Evolutionary conservation across 495 filamentous ascomycete genomes (phyloP), one percentile per base, ranked within the genome.

Genomic region (Diplogelasinospora grovesii): DNA sequence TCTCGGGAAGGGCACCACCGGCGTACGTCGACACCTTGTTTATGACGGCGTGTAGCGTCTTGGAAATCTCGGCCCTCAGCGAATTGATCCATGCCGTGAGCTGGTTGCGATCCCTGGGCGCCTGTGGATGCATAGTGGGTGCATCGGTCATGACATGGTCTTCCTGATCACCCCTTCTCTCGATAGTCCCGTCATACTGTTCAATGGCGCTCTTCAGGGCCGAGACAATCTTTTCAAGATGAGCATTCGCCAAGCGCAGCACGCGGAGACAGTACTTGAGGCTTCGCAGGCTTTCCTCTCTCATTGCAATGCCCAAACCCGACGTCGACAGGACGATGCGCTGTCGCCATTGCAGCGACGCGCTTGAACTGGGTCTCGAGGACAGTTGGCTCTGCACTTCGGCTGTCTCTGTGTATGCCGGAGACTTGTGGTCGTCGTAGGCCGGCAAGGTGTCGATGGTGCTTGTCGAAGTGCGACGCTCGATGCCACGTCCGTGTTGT

Each of bases 261-360:
- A 82, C 81, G 14, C 72, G 69, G 11, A 95, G 65, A 49, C 85
- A 92, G 49, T 81, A 86, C 50, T 81, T 82, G 19, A 97, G 66
- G 42, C 77, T 85, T 9, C 75, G 69, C 9, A 93, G 64, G 31
- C 83, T 89, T 51, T 87, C 82, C 15, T 93, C 85, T 51, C 80
- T 89, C 73, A 97, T 85, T 0, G 90, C 87, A 14, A 89, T 81
- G 22, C 86, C 82, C 2, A 96, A 68, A 0, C 86, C 87, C 0
- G 85, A 89, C 0, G 89, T 93, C 10, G 80, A 81, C 44, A 93
- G 80, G 15, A 93, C 78, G 10, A 97, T 66, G 24, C 85, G 77
- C 8, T 81, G 82, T 50, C 82, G 79, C 88, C 86, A 93, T 21
- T 72, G 79, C 8, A 62, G 52, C 19, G 57, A 52, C 11, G 55